Evolutionary conservation across 306 rosid species (phyloP), one percentile per base, ranked within the genome.

Genomic region (Ziziphus jujuba): DNA sequence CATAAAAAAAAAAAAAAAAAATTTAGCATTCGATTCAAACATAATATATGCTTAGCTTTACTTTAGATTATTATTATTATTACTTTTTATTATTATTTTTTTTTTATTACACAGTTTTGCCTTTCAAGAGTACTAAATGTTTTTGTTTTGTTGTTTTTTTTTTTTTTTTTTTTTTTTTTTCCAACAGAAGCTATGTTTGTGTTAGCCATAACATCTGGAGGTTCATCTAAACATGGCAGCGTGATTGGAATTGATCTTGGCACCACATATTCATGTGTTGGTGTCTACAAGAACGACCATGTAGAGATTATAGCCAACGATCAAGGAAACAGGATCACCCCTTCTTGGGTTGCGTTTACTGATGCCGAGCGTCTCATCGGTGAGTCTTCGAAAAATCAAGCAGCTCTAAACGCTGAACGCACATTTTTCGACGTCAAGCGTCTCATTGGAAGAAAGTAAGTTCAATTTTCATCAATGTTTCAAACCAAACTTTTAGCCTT

Each of bases 201-300:
- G 23, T 20, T 40, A 12, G 67, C 35, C 1, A 7, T 5, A 48
- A 43, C 68, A 9, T 40, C 15, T 1, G 56, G 25, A 2, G 43
- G 25, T 0, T 47, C 44, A 11, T 23, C 40, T 16, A 64, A 44
- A 54, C 67, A 45, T 17, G 70, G 70, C 5, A 63, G 36, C 40
- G 65, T 69, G 33, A 69, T 69, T 13, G 73, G 73, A 35, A 69
- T 69, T n/a, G 73, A 69, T 33, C 65, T 69, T 20, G 73, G 73
- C 24, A 69, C 73, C 5, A 69, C 73, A 2, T 57, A 58, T 11
- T 57, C 65, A 6, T 69, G 73, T 48, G 65, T 69, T 25, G 73
- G 65, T 7, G 65, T 58, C 13, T 57, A 57, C 47, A 58, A 69
- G 47, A 58, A 45, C 4, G 65, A 35, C 7, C 65, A 69, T 2